Base-by-base conservation (phyloP, 805 yeast species). In the Ogataea corticis region DNA sequence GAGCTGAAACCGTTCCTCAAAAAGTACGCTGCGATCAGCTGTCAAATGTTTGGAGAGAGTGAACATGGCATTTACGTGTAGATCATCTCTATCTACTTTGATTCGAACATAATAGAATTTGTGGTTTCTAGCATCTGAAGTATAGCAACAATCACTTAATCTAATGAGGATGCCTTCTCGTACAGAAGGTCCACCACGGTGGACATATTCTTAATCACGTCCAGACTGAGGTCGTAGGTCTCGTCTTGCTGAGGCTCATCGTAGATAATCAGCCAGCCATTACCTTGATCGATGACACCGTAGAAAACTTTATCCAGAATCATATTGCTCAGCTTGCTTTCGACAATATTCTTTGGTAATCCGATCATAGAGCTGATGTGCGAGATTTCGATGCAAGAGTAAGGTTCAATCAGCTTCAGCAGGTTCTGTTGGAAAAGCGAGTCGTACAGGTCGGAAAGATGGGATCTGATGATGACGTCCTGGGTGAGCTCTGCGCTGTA, bases 271-370 rank as follows among this genome's bases (percentile, higher is more conserved):
- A 94, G 76, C 96, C 97, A 94, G 7, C 99, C 99, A 64, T 91
- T 91, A 38, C 98, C 98, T 72, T 94, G 99, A 67, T 94, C 99
- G 56, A 94, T 75, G 30, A 94, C 98, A 38, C 99, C 99, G 62
- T 83, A 86, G 58, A 94, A 89, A n/a, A 90, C 87, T 60, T 88
- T 85, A 68, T 94, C 99, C 58, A 94, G 76, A 56, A 94, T 92
- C 98, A 94, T 92, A 68, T 92, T 97, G 39, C 95, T 83, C 52
- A 94, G 75, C 66, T 94, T 94, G 16, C 95, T 95, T 69, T 94
- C 99, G 27, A 94, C 89, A 62, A 89, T 95, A 51, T 82, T 85
- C 38, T 82, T 73, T 53, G 90, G 92, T 50, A 95, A 77, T 6
- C 97, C 97, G 48, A 95, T 87, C 58, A 87, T 80, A 57, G 85